Base-by-base conservation (phyloP, 2,329 filamentous ascomycete genomes). In the Colletotrichum higginsianum region DNA sequence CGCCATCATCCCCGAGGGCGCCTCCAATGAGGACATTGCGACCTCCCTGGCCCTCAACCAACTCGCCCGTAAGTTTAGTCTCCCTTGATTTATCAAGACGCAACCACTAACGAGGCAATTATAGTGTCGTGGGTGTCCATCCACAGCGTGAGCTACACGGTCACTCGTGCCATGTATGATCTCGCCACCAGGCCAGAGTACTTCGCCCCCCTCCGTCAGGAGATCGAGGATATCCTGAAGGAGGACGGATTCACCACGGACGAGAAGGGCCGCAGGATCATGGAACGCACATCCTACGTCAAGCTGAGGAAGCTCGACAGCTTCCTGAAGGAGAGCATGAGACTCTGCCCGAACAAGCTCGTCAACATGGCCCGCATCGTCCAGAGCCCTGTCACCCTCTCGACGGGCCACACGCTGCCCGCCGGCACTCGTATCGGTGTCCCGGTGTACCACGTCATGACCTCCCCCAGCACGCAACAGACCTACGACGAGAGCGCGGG, bases 181-280 rank as follows among this genome's bases (percentile, higher is more conserved):
- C 73, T 87, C 15, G 77, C 77, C 2, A 76, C 78, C 2, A 74
- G 84, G 42, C 82, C 82, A 0, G 82, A 86, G 55, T 80, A 80
- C 50, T 76, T 86, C 9, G 76, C 82, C 15, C 78, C 79, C 2
- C 73, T 87, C 26, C 78, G 84, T 3, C 79, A 84, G n/a, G 86
- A 87, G 75, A 83, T 86, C 9, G 62, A 75, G 3, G 65, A 72
- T 0, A 78, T 82, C 2, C 72, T 84, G 18, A 73, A 76, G 5
- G 76, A 82, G 44, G 81, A 82, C 21, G 79, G 78, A 0, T 82
- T 66, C 38, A 66, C 64, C 12, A 61, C 35, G 23, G 64, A 66
- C 23, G 64, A 66, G 35, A 61, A 61, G 64, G 64, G 64, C 18
- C 64, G 64, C 16, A 16, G 64, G 3, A 61, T 66, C 38, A 66